A percentile compares a stretch with the other conserved stretches of the same genome.
These are phyloP conservation scores for Lomentospora prolificans DNA, from an alignment of 2,329 filamentous ascomycete species.

Conservation along the genomic window DNA sequence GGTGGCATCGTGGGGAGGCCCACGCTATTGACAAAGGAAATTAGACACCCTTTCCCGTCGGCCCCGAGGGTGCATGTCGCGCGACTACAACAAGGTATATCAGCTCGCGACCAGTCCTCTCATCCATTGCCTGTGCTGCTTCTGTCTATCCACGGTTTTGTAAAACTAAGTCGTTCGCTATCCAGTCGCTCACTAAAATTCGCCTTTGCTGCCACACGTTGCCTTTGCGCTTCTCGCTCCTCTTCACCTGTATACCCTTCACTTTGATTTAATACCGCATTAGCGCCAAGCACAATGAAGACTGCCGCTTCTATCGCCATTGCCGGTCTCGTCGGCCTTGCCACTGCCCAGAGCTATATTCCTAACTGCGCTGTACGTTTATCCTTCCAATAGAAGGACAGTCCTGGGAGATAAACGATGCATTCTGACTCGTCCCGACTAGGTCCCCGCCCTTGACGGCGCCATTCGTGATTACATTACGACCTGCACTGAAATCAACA, in stretches of 20 bases:
- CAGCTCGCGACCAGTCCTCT: background rate
- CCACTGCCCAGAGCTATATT: background rate
- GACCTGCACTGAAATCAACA: background rate
- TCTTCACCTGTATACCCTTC: background rate
- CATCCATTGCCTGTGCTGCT: background rate
- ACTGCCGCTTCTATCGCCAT: background rate
- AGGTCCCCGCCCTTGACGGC: background rate
- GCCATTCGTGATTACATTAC: background rate
- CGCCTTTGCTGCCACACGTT: no score
- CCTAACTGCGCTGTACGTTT: background rate
- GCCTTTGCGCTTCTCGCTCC: background rate
- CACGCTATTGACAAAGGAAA: background rate
- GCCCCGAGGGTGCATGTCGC: background rate
- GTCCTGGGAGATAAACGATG: no score
- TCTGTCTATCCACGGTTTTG: background rate
- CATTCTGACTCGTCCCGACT: background rate
- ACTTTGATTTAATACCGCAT: background rate
- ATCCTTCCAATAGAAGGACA: no score
- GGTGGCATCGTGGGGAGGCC: background rate
- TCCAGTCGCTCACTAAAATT: background rate
- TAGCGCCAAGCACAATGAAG: conserved; percentile 1
- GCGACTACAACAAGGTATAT: background rate
- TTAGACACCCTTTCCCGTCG: background rate
- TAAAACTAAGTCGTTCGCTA: background rate
- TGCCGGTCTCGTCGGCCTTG: background rate